phyloP scores from a whole-genome alignment of 257 asterid species.

The Scutellaria baicalensis region DNA sequence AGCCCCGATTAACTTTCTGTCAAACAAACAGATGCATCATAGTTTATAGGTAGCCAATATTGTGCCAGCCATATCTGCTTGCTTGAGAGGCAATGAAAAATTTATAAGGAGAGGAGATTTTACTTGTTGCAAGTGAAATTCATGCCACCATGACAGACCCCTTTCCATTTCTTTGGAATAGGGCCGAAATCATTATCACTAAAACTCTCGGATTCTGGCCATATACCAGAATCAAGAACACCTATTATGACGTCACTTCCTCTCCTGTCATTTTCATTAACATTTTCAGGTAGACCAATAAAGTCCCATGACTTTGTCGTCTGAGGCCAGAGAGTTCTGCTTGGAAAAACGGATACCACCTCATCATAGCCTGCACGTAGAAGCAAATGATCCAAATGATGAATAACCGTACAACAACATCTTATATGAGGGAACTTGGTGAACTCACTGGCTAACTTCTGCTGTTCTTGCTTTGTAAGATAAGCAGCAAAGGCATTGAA shows the following conservation, averaged over 20 bases:
- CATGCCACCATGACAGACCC: slow-evolving; percentile 31
- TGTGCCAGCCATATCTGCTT: neutral
- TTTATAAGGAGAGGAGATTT: neutral
- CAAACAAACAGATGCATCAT: neutral
- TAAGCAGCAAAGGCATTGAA: slow-evolving; percentile 44
- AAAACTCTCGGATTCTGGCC: slow-evolving; percentile 35
- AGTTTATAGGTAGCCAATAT: neutral
- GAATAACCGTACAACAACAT: neutral
- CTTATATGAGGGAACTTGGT: neutral
- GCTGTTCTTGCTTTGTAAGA: slow-evolving; percentile 33
- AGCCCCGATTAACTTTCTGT: slow-evolving; percentile 29
- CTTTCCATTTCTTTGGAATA: slow-evolving; percentile 39
- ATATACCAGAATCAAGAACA: slow-evolving; percentile 30
- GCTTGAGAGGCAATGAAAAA: neutral
- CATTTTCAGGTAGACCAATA: slow-evolving; percentile 17
- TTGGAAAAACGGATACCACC: slow-evolving; percentile 32
- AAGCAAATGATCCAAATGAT: neutral
- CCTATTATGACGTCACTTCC: slow-evolving; percentile 32
- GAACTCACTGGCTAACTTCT: slow-evolving; percentile 25
- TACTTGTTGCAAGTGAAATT: slow-evolving; percentile 48
- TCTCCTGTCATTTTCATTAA: neutral
- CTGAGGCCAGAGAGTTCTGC: slow-evolving; percentile 20
- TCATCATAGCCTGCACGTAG: slow-evolving; percentile 18
- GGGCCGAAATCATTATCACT: slow-evolving; percentile 21
- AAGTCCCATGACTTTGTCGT: slow-evolving; percentile 49